These are phyloP conservation scores for Solanum commersonii DNA, from an alignment of 257 asterid species.

Conservation along the genomic window DNA sequence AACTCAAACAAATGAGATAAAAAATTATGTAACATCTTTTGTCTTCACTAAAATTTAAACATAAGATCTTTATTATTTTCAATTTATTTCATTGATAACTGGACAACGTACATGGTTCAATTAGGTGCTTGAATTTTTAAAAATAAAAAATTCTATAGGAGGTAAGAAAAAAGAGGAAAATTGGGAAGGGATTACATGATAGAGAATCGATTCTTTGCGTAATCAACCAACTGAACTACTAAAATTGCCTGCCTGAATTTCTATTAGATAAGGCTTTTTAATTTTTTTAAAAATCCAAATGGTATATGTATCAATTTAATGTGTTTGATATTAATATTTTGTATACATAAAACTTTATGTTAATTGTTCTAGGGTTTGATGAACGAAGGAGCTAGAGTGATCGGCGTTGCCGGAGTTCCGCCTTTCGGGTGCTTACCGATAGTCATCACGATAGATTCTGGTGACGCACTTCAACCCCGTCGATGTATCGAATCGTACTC, in stretches of 20 bases:
- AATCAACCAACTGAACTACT: no score
- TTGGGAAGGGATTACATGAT: background rate
- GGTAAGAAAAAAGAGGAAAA: background rate
- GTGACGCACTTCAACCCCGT: conserved; percentile 18
- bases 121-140: background rate
- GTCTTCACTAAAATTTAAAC: background rate
- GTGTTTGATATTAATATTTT: background rate
- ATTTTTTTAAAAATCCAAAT: background rate
- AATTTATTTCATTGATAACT: background rate
- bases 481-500: conserved; percentile 34
- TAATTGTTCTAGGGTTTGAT: conserved; percentile 23
- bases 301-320: background rate
- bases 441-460: conserved; percentile 34
- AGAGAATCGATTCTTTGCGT: no score
- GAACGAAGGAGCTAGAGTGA: conserved; percentile 40
- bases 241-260: background rate
- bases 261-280: background rate
- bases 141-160: background rate
- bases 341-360: background rate
- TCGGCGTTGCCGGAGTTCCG: conserved; percentile 48
- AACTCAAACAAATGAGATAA: background rate
- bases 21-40: background rate
- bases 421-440: conserved; percentile 75
- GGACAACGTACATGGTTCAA: background rate
- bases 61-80: background rate